Evolutionary conservation across 1,139 yeast genomes (phyloP), one percentile per base, ranked within the genome.

Genomic region (Sugiyamaella novakii): DNA sequence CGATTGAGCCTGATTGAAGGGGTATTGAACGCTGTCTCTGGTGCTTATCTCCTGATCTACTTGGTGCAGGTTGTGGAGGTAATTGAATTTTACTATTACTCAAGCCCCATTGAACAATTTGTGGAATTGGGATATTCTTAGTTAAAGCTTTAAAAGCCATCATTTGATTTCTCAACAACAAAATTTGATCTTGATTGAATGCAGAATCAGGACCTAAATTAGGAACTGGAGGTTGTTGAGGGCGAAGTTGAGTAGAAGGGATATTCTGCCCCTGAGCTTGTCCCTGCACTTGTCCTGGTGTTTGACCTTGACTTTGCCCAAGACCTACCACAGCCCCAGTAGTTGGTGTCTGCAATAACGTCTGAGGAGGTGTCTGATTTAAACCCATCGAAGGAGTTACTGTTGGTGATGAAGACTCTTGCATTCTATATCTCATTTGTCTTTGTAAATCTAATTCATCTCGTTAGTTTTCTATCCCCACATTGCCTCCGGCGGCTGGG

Each of bases 61-160:
- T 12, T 19, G 35, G 19, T 14, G 34, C 27, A 27, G 50, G 56
- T 39, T 47, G 58, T 15, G 27, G 49, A 37, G 28, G 55, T 21
- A 27, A 31, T 25, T 49, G 34, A n/a, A 34, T 31, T n/a, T 46
- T 43, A 28, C 44, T 19, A n/a, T 49, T 52, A 33, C 50, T 81
- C 61, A 51, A 67, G 49, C 55, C 74, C 74, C 14, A 55, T 29
- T 65, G 65, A 8, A 70, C 52, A 4, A 19, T 33, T 3, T 60
- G 66, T 1, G 96, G 95, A 36, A 91, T 67, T 54, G 85, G 86
- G 56, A 83, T 62, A 64, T 87, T 92, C 58, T 77, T 82, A 1
- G 91, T 78, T 49, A 92, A 70, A 10, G 87, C 66, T 62, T 87
- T 88, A 56, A 87, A 79, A 0, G 92, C 89, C 19, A 81, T 69